Conservation (phyloP, 768 basidiomycete genomes). For the Psilocybe cyanescens region DNA sequence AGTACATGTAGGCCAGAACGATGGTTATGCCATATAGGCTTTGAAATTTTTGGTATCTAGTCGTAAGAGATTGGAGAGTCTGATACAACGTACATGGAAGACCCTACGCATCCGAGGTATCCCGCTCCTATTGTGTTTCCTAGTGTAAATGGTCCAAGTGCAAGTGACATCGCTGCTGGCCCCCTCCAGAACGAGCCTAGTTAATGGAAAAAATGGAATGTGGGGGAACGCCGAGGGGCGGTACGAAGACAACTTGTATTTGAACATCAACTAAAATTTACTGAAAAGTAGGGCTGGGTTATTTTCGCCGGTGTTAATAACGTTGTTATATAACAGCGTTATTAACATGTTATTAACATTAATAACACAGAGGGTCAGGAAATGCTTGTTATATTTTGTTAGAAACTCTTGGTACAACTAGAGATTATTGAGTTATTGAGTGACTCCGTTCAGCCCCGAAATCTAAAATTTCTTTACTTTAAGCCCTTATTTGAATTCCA, state of each 20-base stretch:
- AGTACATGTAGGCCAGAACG: slow-evolving; percentile 38
- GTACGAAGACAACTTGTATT: neutral
- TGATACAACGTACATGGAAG: neutral
- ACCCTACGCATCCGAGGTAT: neutral
- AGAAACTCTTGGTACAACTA: too few relatives aligned
- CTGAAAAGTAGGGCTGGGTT: neutral
- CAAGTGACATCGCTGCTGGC: neutral
- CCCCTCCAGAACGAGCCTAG: neutral
- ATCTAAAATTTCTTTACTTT: too few relatives aligned
- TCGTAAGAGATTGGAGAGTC: neutral
- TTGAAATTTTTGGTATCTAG: neutral
- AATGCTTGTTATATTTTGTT: too few relatives aligned
- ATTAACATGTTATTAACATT: too few relatives aligned
- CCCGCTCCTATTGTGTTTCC: slow-evolving; percentile 6
- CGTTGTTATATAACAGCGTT: too few relatives aligned
- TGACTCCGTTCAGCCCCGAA: too few relatives aligned
- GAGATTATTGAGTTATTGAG: too few relatives aligned
- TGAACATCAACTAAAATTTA: neutral
- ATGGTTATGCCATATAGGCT: slow-evolving; percentile 8
- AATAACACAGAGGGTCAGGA: too few relatives aligned
- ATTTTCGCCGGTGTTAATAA: too few relatives aligned
- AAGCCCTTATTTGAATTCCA: too few relatives aligned
- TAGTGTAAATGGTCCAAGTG: neutral
- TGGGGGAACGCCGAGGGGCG: neutral
- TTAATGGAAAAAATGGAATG: neutral